These are phyloP conservation scores for Bassia scoparia DNA, from an alignment of 148 eudicot species.

Conservation along the genomic window DNA sequence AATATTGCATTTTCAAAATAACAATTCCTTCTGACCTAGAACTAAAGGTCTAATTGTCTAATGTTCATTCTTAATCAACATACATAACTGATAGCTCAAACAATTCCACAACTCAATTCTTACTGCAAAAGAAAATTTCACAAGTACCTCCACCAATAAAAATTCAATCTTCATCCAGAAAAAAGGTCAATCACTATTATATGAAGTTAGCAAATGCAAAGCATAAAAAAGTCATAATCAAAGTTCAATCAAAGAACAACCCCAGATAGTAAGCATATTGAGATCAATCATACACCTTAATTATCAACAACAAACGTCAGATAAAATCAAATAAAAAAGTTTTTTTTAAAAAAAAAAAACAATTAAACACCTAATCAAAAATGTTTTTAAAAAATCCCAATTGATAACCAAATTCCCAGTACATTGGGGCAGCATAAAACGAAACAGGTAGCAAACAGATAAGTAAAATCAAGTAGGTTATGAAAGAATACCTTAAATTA, in stretches of 20 bases:
- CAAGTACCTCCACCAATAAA: not conserved
- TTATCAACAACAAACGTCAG: not conserved
- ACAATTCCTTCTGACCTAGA: constrained; percentile 4
- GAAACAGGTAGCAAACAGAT: not conserved
- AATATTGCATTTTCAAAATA: not conserved
- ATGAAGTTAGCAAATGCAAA: not conserved
- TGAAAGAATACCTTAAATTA: constrained; percentile 21
- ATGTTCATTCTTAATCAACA: too few relatives aligned
- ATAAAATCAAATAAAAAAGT: not conserved
- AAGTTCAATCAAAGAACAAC: constrained; percentile 6
- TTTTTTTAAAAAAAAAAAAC: not conserved
- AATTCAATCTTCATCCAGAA: not conserved
- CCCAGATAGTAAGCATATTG: not conserved
- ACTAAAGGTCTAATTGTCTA: not conserved
- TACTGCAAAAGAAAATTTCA: not conserved
- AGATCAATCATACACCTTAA: not conserved
- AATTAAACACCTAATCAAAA: not conserved
- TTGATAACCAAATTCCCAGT: not conserved
- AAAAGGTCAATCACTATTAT: constrained; percentile 1
- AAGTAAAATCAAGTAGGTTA: not conserved
- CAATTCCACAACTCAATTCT: not conserved
- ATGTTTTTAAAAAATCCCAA: not conserved
- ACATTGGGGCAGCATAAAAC: not conserved
- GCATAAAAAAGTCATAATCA: constrained; percentile 2
- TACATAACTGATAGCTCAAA: not conserved